These are phyloP conservation scores for Aaosphaeria arxii DNA, from an alignment of 2,329 filamentous ascomycete species.

Conservation along the genomic window DNA sequence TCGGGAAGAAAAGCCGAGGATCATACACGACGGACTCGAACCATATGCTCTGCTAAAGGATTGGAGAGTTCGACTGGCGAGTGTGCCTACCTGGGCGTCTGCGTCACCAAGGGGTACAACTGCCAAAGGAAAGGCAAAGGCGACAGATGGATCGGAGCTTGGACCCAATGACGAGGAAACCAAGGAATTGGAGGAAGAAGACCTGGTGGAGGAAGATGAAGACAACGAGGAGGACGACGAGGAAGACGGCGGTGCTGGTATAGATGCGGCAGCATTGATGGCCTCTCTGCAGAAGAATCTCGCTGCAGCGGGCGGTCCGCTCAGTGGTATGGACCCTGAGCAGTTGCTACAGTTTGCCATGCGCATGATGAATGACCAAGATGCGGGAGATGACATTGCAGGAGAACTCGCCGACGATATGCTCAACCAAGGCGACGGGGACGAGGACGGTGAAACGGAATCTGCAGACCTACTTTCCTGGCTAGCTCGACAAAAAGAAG, in stretches of 20 bases:
- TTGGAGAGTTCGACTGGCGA: constrained; percentile 41
- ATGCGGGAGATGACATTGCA: constrained; percentile 40
- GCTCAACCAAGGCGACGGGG: constrained; percentile 32
- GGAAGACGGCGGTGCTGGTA: constrained; percentile 11
- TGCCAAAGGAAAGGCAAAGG: constrained; percentile 2
- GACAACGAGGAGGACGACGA: constrained; percentile 11
- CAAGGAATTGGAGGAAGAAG: neutral
- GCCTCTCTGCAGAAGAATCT: constrained; percentile 32
- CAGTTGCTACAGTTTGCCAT: constrained; percentile 43
- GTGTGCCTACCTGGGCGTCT: constrained; percentile 23
- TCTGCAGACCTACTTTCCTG: constrained; percentile 30
- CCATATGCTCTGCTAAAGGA: constrained; percentile 43
- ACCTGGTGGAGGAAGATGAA: constrained; percentile 12
- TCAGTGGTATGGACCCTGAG: constrained; percentile 41
- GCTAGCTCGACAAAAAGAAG: constrained; percentile 23
- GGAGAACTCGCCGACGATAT: constrained; percentile 43
- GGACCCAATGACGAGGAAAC: neutral
- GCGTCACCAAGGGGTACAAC: constrained; percentile 13
- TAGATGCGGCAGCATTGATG: constrained; percentile 41
- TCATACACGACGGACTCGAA: constrained; percentile 24
- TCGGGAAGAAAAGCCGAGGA: constrained; percentile 18
- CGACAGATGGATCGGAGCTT: neutral
- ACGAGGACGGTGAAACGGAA: constrained; percentile 27
- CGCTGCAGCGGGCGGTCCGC: constrained; percentile 29
- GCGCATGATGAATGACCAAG: constrained; percentile 44